Evolutionary conservation across 768 basidiomycete species (phyloP).

Genomic region (Auricularia heimuer): DNA sequence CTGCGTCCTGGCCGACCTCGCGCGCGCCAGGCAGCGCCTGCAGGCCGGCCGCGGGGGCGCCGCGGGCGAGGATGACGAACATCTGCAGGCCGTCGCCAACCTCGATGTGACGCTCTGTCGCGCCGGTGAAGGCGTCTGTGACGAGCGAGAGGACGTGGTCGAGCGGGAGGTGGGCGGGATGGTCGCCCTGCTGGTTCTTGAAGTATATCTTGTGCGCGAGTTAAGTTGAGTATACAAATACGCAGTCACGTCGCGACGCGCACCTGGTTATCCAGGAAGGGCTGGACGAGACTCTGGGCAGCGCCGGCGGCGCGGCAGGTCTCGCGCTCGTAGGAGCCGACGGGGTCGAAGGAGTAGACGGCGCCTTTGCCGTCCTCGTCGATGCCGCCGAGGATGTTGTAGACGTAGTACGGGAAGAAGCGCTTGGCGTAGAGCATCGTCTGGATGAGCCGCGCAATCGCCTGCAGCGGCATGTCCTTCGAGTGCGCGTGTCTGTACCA

Average conservation of each 20-base stretch:
- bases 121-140: slow-evolving; percentile 92
- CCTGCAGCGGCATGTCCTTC: slow-evolving; percentile 93
- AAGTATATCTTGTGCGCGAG: slow-evolving; percentile 72
- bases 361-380: slow-evolving; percentile 96
- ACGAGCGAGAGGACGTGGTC: slow-evolving; percentile 74
- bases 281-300: slow-evolving; percentile 89
- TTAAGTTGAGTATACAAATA: slow-evolving; percentile 6
- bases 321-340: slow-evolving; percentile 96
- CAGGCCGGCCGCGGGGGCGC: slow-evolving; percentile 48
- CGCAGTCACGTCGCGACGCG: slow-evolving; percentile 20
- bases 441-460: slow-evolving; percentile 96
- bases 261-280: slow-evolving; percentile 97
- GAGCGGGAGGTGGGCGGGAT: slow-evolving; percentile 77
- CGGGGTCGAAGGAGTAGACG: slow-evolving; percentile 99
- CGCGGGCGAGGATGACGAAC: slow-evolving; percentile 71
- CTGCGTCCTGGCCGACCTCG: slow-evolving; percentile 51
- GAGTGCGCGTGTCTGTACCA: slow-evolving; percentile 98
- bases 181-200: slow-evolving; percentile 82
- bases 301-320: slow-evolving; percentile 93
- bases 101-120: slow-evolving; percentile 98
- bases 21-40: slow-evolving; percentile 45
- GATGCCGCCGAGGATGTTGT: slow-evolving; percentile 92
- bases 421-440: slow-evolving; percentile 94
- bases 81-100: slow-evolving; percentile 95
- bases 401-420: slow-evolving; percentile 98